phyloP scores from a whole-genome alignment of 225 moss, liverwort and hornwort genomes.

The Anthoceros angustus region DNA sequence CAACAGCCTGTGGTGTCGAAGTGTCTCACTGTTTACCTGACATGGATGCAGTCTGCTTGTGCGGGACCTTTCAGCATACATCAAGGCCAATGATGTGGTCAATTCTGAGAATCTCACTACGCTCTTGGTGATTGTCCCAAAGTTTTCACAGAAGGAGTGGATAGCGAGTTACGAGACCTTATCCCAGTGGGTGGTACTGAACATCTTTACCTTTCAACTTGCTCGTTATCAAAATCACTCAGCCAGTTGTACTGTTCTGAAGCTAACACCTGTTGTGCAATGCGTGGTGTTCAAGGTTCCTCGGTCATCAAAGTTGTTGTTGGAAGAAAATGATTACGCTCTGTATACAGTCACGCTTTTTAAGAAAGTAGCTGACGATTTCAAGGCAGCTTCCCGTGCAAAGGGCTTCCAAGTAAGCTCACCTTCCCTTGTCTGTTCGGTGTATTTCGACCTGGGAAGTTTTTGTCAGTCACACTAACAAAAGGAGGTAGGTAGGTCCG shows the following conservation, averaged over 20 bases:
- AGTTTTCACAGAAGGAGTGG: constrained; percentile 96
- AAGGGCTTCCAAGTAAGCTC: constrained; percentile 55
- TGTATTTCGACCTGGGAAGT: background rate
- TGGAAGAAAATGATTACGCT: constrained; percentile 90
- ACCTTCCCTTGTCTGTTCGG: background rate
- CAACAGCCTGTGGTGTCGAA: background rate
- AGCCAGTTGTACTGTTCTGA: background rate
- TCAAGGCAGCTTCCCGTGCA: constrained; percentile 63
- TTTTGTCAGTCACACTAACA: background rate
- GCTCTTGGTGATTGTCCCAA: constrained; percentile 73
- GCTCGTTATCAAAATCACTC: background rate
- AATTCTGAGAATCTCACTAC: constrained; percentile 79
- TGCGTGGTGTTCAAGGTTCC: constrained; percentile 35
- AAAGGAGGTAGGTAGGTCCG: constrained; percentile 37
- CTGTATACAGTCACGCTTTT: constrained; percentile 76
- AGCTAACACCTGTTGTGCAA: background rate
- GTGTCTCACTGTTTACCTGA: background rate
- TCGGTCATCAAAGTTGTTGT: constrained; percentile 63
- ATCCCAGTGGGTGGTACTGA: constrained; percentile 67
- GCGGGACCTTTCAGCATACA: constrained; percentile 69
- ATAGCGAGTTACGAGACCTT: constrained; percentile 60
- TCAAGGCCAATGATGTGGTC: constrained; percentile 59
- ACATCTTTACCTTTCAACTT: background rate
- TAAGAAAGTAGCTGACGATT: constrained; percentile 73
- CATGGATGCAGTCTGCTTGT: constrained; percentile 14